phyloP scores from a whole-genome alignment of 129 eudicot species.

The Tagetes erecta region DNA sequence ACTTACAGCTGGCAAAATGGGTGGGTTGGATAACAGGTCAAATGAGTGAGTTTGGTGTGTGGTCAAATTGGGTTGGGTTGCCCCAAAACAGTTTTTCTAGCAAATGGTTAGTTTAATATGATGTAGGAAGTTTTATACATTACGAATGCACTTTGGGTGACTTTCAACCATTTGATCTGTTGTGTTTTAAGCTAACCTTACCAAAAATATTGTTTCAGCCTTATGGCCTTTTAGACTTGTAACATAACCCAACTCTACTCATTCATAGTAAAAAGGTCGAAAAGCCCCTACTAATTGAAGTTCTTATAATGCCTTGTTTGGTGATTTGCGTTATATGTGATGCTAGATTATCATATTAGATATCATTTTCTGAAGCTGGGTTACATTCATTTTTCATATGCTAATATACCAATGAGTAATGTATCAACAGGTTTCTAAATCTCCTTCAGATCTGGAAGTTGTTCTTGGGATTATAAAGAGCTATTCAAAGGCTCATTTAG shows the following conservation, averaged over 20 bases:
- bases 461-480: constrained; percentile 73
- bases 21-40: constrained; percentile 12
- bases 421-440: constrained; percentile 72
- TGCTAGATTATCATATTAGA: constrained; percentile 9
- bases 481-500: constrained; percentile 61
- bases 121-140: neutral
- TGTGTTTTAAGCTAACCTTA: neutral
- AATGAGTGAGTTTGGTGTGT: neutral
- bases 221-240: neutral
- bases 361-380: constrained; percentile 14
- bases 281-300: neutral
- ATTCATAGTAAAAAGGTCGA: neutral
- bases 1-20: neutral
- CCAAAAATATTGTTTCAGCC: neutral
- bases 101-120: neutral
- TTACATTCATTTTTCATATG: constrained; percentile 15
- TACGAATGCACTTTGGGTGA: neutral
- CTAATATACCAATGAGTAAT: constrained; percentile 11
- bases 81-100: neutral
- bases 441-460: constrained; percentile 90
- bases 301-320: constrained; percentile 4
- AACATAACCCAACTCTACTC: neutral
- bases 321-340: constrained; percentile 11
- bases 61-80: neutral
- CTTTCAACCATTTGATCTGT: neutral